A percentile compares a stretch with the other conserved stretches of the same genome.
Conservation (phyloP, 192 early-diverging fungal species). For the Chytriomyces sp. region DNA sequence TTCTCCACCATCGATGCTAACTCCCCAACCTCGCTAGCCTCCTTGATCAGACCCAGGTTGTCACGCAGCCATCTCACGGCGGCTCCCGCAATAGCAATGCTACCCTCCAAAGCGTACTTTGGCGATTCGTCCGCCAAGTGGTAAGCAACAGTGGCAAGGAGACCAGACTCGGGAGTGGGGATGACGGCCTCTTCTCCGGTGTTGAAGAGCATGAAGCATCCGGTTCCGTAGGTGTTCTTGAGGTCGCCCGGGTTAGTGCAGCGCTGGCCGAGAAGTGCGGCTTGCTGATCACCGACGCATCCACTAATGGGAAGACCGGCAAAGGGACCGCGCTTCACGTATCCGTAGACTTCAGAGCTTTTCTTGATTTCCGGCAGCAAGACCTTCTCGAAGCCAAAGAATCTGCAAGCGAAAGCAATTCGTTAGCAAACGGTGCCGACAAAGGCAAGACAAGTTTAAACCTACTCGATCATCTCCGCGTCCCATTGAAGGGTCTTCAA, state of each 20-base stretch:
- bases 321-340: constrained; percentile 56
- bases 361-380: constrained; percentile 80
- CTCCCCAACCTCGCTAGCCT: constrained; percentile 68
- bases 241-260: constrained; percentile 84
- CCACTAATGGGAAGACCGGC: constrained; percentile 80
- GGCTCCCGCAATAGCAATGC: constrained; percentile 87
- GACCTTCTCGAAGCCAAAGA: constrained; percentile 70
- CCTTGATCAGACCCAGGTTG: constrained; percentile 78
- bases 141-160: constrained; percentile 89
- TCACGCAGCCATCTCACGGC: constrained; percentile 91
- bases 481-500: constrained; percentile 81
- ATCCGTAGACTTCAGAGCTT: constrained; percentile 78
- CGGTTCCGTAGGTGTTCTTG: constrained; percentile 97
- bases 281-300: constrained; percentile 92
- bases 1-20: constrained; percentile 70
- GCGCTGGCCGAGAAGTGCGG: constrained; percentile 91
- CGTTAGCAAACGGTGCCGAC: neutral
- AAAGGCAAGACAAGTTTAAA: neutral
- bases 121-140: constrained; percentile 70
- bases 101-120: constrained; percentile 89
- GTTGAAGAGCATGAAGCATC: constrained; percentile 96
- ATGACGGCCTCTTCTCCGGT: constrained; percentile 74
- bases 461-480: constrained; percentile 54
- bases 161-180: constrained; percentile 68
- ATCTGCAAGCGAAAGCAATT: constrained; percentile 41